phyloP scores from a whole-genome alignment of 805 yeast species.

The Scheffersomyces ergatensis region DNA sequence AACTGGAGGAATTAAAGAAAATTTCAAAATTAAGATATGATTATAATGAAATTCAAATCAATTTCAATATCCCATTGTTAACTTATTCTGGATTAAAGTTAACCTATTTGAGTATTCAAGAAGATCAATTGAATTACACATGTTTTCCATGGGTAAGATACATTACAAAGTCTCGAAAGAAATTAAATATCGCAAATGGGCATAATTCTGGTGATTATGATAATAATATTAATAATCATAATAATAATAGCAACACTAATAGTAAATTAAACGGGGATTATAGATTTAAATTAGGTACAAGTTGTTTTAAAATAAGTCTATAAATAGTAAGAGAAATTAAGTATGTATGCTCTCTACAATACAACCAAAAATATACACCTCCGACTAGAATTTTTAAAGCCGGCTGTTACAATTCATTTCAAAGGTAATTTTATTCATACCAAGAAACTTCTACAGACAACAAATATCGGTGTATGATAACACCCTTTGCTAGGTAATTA shows the following conservation, averaged over 20 bases:
- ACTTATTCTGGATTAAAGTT: slow-evolving; percentile 67
- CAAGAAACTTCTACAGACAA: no score
- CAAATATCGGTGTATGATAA: no score
- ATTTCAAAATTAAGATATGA: slow-evolving; percentile 8
- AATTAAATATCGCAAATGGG: not conserved
- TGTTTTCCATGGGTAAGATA: slow-evolving; percentile 82
- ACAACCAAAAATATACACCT: no score
- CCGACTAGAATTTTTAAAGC: no score
- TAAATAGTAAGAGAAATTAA: not conserved
- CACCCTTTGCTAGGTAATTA: no score
- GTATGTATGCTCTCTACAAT: no score
- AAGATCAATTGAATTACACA: slow-evolving; percentile 57
- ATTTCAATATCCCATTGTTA: slow-evolving; percentile 42
- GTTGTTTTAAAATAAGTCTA: slow-evolving; percentile 9
- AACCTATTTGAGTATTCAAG: slow-evolving; percentile 65
- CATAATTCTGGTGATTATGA: not conserved
- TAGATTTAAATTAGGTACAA: slow-evolving; percentile 15
- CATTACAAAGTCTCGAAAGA: slow-evolving; percentile 21
- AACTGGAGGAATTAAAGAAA: slow-evolving; percentile 17
- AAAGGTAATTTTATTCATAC: no score
- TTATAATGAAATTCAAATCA: slow-evolving; percentile 22
- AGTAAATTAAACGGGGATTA: slow-evolving; percentile 6
- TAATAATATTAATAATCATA: not conserved
- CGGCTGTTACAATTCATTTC: no score
- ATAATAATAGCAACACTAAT: no score